A percentile compares a stretch with the other conserved stretches of the same genome.
phyloP scores from a whole-genome alignment of 1,139 yeast genomes.

The Candida frijolesensis region DNA sequence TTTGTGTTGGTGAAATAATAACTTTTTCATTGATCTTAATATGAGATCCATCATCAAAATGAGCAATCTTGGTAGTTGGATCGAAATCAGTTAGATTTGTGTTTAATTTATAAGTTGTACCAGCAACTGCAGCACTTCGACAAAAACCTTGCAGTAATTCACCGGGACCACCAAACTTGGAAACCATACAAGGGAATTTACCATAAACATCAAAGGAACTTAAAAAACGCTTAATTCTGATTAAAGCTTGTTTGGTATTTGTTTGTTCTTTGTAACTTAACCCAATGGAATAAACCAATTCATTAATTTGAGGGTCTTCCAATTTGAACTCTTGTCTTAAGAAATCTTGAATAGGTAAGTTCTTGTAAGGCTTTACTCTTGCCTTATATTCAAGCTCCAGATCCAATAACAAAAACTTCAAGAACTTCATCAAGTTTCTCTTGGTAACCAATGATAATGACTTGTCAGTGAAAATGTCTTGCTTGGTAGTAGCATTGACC shows the following conservation, averaged over 20 bases:
- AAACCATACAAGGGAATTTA: slow-evolving; percentile 86
- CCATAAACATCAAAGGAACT: slow-evolving; percentile 92
- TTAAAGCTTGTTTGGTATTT: slow-evolving; percentile 71
- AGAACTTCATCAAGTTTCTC: slow-evolving; percentile 86
- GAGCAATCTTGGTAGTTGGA: slow-evolving; percentile 64
- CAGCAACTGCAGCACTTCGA: slow-evolving; percentile 97
- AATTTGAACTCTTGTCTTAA: slow-evolving; percentile 66
- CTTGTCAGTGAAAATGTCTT: slow-evolving; percentile 92
- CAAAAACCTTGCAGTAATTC: slow-evolving; percentile 97
- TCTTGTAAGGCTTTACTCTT: slow-evolving; percentile 42
- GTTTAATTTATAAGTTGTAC: slow-evolving; percentile 86
- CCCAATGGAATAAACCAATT: slow-evolving; percentile 84
- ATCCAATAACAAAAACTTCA: slow-evolving; percentile 77
- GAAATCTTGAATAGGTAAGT: slow-evolving; percentile 60
- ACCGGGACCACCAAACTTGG: slow-evolving; percentile 96
- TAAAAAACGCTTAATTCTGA: slow-evolving; percentile 80
- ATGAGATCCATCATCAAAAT: slow-evolving; percentile 73
- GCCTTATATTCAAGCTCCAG: slow-evolving; percentile 52
- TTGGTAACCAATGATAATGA: slow-evolving; percentile 74
- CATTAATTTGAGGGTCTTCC: slow-evolving; percentile 74
- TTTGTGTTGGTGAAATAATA: slow-evolving; percentile 71
- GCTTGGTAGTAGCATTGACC: slow-evolving; percentile 67
- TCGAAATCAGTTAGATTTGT: slow-evolving; percentile 67
- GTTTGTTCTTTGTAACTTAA: slow-evolving; percentile 64
- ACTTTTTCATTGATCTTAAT: slow-evolving; percentile 77